These are phyloP conservation scores for Cystobasidiaceae sp. DNA, from an alignment of 1,284 basidiomycete species.

Conservation along the genomic window DNA sequence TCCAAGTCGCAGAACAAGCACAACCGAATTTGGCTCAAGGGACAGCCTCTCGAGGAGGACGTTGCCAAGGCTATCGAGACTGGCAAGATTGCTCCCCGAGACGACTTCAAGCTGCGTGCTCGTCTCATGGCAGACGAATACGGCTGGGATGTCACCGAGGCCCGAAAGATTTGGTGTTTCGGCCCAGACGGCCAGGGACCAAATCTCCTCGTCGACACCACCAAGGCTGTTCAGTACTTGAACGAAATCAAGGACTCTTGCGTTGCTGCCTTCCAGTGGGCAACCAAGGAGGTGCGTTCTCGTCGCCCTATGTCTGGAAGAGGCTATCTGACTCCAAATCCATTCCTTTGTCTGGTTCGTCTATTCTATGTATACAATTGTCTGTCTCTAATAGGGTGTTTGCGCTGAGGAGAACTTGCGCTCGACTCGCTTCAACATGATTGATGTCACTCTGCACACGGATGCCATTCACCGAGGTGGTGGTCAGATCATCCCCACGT, in stretches of 20 bases:
- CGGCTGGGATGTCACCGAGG: conserved; percentile 99
- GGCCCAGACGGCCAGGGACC: conserved; percentile 94
- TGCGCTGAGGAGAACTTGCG: conserved; percentile 97
- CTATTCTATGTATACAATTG: too few relatives aligned
- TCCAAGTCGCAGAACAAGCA: conserved; percentile 99
- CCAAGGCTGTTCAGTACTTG: conserved; percentile 61
- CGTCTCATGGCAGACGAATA: conserved; percentile 93
- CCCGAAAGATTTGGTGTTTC: conserved; percentile 99
- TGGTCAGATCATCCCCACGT: conserved; percentile 95
- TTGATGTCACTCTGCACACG: conserved; percentile 94
- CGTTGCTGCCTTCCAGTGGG: conserved; percentile 99
- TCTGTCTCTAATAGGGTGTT: conserved; percentile 60
- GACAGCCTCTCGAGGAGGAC: conserved; percentile 88
- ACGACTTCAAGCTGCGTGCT: conserved; percentile 96
- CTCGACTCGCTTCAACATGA: conserved; percentile 90
- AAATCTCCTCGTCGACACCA: conserved; percentile 95
- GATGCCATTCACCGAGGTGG: conserved; percentile 99
- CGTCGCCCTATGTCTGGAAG: too few relatives aligned
- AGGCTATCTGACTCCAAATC: too few relatives aligned
- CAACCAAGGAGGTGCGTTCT: conserved; percentile 72
- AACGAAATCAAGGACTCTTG: conserved; percentile 99
- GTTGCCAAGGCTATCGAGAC: conserved; percentile 86
- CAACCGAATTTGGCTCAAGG: conserved; percentile 95
- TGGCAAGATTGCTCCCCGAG: conserved; percentile 81
- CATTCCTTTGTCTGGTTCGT: not conserved